Evolutionary conservation across 1,284 basidiomycete species (phyloP), one percentile per base, ranked within the genome.

Genomic region (Mycena citricolor): DNA sequence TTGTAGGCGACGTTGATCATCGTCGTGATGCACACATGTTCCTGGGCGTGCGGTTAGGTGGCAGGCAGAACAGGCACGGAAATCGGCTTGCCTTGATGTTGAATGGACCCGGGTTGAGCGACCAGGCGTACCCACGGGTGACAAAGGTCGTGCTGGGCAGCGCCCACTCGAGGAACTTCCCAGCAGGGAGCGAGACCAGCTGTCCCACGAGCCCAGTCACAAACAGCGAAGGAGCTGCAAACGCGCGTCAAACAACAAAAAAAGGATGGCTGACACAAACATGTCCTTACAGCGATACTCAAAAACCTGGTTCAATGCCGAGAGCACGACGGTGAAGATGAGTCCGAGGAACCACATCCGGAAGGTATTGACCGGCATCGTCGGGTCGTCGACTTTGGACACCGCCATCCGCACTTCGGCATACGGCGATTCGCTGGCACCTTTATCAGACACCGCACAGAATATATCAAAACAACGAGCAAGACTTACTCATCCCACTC

Each of bases 331-430:
- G 5, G 75, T 68, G 57, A 83, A 77, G 49, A 83, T 55, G 12
- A 88, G 59, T 39, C 90, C 89, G 40, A 94, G 65, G 50, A 86
- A 73, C 81, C 89, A 91, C 77, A 85, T 81, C 56, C 91, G 78
- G 70, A 93, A 89, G 5, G 91, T 94, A 65, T 86, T 89, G 35
- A 82, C 81, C 4, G 85, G 86, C 70, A 91, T 87, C 4, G 71
- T 66, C 2, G 82, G 79, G 60, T 93, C 90, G 57, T 94, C 90
- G 14, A 79, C 70, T 54, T 80, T 86, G 24, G 86, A 73, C n/a
- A 92, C 86, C 6, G 88, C 81, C n/a, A 90, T 88, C 38, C 90
- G 81, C 31, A 94, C 90, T 70, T 93, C 90, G 4, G 89, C 81
- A 60, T 93, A 94, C 8, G 90, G 90, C 2, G 90, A 94, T 61